These are phyloP conservation scores for Fraxinus anomala DNA, from an alignment of 257 asterid species.

Conservation along the genomic window DNA sequence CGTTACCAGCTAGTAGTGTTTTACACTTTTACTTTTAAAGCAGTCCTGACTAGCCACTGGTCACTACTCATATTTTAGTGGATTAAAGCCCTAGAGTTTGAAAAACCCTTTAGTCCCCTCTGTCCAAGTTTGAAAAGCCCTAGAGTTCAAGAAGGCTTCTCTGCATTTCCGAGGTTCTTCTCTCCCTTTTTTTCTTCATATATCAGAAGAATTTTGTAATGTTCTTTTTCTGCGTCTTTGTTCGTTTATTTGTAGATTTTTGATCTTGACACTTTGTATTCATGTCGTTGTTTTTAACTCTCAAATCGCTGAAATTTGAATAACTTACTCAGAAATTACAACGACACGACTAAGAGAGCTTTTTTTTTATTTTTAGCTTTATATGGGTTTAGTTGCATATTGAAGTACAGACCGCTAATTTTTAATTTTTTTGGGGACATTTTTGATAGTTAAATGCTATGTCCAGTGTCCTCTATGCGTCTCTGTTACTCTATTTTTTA, in stretches of 20 bases:
- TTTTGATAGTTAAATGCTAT: neutral
- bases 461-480: neutral
- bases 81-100: too few species aligned
- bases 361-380: neutral
- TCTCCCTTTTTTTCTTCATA: neutral
- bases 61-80: too few species aligned
- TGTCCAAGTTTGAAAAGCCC: constrained; percentile 22
- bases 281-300: neutral
- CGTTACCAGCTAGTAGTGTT: too few species aligned
- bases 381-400: neutral
- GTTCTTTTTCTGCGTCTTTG: neutral
- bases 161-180: neutral
- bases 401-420: neutral
- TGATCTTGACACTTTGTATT: neutral
- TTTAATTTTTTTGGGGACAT: neutral
- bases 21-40: too few species aligned
- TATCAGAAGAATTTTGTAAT: neutral
- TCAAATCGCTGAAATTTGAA: neutral
- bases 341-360: neutral
- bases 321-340: constrained; percentile 5
- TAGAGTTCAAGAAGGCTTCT: constrained; percentile 16
- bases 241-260: neutral
- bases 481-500: neutral
- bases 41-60: too few species aligned
- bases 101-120: too few species aligned